Percentiles rank a stretch among this genome's conserved stretches.
These are phyloP conservation scores for Trifolium fragiferum DNA, from an alignment of 306 rosid species.

Conservation along the genomic window DNA sequence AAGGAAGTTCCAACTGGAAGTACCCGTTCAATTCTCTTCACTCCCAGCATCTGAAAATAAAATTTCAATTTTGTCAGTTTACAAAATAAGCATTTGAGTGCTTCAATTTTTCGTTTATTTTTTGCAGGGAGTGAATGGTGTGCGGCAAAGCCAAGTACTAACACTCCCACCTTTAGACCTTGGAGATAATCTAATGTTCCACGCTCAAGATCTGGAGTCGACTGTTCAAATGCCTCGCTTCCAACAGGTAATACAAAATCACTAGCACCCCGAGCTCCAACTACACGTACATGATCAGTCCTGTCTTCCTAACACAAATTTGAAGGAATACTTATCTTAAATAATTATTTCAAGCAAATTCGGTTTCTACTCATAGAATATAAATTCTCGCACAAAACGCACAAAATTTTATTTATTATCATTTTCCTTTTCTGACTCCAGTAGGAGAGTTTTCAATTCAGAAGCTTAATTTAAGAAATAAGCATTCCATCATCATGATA, in stretches of 20 bases:
- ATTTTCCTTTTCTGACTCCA: background rate
- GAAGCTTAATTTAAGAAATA: too few relatives aligned
- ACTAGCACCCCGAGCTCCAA: constrained; percentile 92
- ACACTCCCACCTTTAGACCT: constrained; percentile 93
- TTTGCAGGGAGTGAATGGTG: constrained; percentile 24
- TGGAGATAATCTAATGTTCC: constrained; percentile 98
- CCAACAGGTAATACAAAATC: constrained; percentile 85
- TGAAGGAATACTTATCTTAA: constrained; percentile 8
- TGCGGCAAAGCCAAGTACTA: background rate
- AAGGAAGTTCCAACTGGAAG: constrained; percentile 94
- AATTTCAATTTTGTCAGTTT: constrained; percentile 28
- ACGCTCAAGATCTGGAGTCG: constrained; percentile 90
- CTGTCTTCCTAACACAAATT: constrained; percentile 80
- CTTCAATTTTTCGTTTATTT: background rate
- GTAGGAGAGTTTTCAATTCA: constrained; percentile 13
- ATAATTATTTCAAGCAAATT: background rate
- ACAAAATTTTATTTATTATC: background rate
- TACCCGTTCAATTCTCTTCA: constrained; percentile 89
- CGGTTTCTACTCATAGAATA: too few relatives aligned
- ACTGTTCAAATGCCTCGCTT: constrained; percentile 94
- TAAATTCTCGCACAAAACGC: background rate
- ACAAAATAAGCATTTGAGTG: constrained; percentile 27
- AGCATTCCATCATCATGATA: constrained; percentile 1
- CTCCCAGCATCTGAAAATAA: constrained; percentile 89
- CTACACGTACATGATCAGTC: constrained; percentile 71